Percentiles rank a stretch among this genome's conserved stretches.
phyloP scores from a whole-genome alignment of 495 filamentous ascomycete species.

The Talaromyces proteolyticus region DNA sequence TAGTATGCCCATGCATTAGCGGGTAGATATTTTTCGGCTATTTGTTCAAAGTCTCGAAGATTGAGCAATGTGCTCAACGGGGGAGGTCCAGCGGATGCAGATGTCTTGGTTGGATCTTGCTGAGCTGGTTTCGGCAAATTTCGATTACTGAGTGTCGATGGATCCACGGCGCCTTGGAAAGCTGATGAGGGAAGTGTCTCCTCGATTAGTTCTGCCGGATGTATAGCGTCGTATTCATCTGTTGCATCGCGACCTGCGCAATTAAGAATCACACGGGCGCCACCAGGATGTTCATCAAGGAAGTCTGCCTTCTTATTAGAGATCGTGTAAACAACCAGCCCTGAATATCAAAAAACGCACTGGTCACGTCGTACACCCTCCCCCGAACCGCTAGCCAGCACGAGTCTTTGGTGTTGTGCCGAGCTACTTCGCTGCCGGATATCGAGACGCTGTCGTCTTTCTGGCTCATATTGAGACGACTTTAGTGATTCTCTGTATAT shows the following conservation, averaged over 20 bases:
- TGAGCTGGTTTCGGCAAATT: background rate
- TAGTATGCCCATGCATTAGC: constrained; percentile 83
- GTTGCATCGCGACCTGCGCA: constrained; percentile 86
- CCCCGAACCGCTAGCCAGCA: constrained; percentile 81
- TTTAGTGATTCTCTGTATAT: too few relatives aligned
- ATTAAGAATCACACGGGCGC: constrained; percentile 71
- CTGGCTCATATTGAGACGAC: background rate
- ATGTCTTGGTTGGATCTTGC: background rate
- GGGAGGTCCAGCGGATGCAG: constrained; percentile 20
- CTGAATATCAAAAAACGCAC: constrained; percentile 44
- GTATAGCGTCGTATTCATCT: constrained; percentile 75
- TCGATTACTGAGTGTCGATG: background rate
- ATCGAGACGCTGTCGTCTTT: background rate
- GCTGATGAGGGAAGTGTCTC: constrained; percentile 17
- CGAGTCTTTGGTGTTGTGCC: constrained; percentile 61
- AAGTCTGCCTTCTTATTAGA: constrained; percentile 16
- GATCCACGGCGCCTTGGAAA: constrained; percentile 16
- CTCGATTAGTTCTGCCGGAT: constrained; percentile 53
- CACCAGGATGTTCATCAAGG: constrained; percentile 66
- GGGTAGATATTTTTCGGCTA: constrained; percentile 45
- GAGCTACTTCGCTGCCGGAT: constrained; percentile 54
- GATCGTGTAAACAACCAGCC: constrained; percentile 32
- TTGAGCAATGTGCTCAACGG: constrained; percentile 56
- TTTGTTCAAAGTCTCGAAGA: constrained; percentile 58
- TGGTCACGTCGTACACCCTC: constrained; percentile 76